Evolutionary conservation across 1,284 basidiomycete genomes (phyloP), one percentile per base, ranked within the genome.

Genomic region (Ustilago cynodontis): DNA sequence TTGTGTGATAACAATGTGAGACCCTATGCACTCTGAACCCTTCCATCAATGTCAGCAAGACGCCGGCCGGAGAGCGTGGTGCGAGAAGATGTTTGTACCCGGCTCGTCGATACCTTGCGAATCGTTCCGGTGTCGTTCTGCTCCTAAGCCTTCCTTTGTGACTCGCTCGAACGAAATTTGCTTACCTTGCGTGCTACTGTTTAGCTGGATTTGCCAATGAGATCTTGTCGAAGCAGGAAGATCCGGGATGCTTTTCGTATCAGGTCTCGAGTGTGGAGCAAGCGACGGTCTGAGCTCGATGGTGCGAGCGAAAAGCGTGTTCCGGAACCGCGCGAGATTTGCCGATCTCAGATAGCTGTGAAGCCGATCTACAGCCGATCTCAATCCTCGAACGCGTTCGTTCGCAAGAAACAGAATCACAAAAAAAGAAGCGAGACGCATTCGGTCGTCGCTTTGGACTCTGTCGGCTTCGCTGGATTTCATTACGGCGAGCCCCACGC

Each of bases 281-380:
- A 26, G n/a, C n/a, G 47, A 49, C 9, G 24, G 26, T 49, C 47
- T 49, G 47, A 49, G 47, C 47, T 26, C 24, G 47, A 49, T 49
- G 47, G 24, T 49, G n/a, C n/a, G 47, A 29, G 24, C 47, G 5
- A 41, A 49, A 24, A 49, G 24, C 22, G 47, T 26, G 16, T 49
- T 26, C 1, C 47, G 47, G 47, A 49, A 26, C 47, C 47, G 47
- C 24, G 47, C 47, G 47, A 28, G 47, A 49, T 9, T 9, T 20
- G 2, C 13, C 18, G n/a, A 45, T 20, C 13, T 22, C 0, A 13
- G 1, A 7, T 1, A 6, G 10, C 24, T 49, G 47, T 49, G 26
- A 49, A 28, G 24, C 26, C 47, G 47, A 4, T 45, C 22, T 49
- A 28, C 26, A 28, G 24, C 26, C 47, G 47, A 4, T 45, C 22